Conservation (phyloP, 495 filamentous ascomycete genomes). For the Saxispiralis lemnorum region DNA sequence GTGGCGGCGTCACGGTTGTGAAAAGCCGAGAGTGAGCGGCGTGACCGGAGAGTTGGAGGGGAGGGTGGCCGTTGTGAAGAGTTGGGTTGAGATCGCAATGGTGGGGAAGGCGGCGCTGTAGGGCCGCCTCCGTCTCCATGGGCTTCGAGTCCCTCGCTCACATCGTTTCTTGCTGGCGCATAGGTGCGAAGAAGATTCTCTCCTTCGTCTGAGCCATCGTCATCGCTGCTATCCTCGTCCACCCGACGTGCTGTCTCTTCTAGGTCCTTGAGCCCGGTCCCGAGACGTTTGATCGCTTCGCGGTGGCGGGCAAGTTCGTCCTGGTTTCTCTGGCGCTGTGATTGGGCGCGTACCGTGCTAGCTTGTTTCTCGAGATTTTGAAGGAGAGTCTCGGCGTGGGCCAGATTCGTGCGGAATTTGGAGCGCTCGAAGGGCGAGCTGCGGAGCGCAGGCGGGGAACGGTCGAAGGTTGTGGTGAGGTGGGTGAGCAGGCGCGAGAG, state of each 20-base stretch:
- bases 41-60: slow-evolving; percentile 19
- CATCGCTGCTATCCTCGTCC: slow-evolving; percentile 13
- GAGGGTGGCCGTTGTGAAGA: no score
- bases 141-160: slow-evolving; percentile 16
- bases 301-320: slow-evolving; percentile 46
- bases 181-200: slow-evolving; percentile 11
- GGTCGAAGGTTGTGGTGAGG: slow-evolving; percentile 5
- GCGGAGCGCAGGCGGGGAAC: neutral
- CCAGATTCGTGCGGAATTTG: slow-evolving; percentile 37
- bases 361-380: slow-evolving; percentile 60
- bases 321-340: slow-evolving; percentile 49
- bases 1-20: slow-evolving; percentile 8
- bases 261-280: slow-evolving; percentile 26
- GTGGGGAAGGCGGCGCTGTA: neutral
- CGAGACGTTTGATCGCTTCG: slow-evolving; percentile 30
- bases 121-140: slow-evolving; percentile 1
- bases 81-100: neutral
- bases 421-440: slow-evolving; percentile 13
- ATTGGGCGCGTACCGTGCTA: slow-evolving; percentile 41
- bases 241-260: slow-evolving; percentile 33
- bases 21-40: slow-evolving; percentile 12
- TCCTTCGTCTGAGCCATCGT: slow-evolving; percentile 10
- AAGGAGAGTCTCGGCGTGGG: slow-evolving; percentile 60
- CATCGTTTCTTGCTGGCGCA: slow-evolving; percentile 17
- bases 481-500: slow-evolving; percentile 12